phyloP scores from a whole-genome alignment of 495 filamentous ascomycete species.

The Hypomontagnella submonticulosa region DNA sequence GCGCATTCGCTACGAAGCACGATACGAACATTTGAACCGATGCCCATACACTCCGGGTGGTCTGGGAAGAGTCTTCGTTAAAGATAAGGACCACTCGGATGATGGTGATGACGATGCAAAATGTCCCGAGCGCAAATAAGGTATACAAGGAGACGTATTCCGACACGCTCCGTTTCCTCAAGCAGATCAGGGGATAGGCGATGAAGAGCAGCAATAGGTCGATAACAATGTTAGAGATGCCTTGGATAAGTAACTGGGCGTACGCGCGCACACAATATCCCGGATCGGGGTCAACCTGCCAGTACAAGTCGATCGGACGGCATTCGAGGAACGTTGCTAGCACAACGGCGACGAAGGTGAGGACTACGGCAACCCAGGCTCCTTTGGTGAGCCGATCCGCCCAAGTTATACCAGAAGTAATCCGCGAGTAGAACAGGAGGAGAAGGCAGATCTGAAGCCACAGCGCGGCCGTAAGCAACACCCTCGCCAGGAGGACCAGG shows the following conservation, averaged over 20 bases:
- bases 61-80: constrained; percentile 49
- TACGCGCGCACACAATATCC: constrained; percentile 55
- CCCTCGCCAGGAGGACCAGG: constrained; percentile 40
- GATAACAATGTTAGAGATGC: constrained; percentile 55
- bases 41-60: constrained; percentile 57
- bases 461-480: constrained; percentile 36
- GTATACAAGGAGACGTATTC: constrained; percentile 53
- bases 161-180: constrained; percentile 44
- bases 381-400: constrained; percentile 48
- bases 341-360: constrained; percentile 52
- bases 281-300: constrained; percentile 56
- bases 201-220: constrained; percentile 57
- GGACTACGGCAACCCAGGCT: constrained; percentile 47
- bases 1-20: constrained; percentile 58
- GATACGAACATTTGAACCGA: constrained; percentile 57
- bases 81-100: constrained; percentile 52
- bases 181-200: constrained; percentile 53
- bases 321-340: constrained; percentile 59
- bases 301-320: constrained; percentile 56
- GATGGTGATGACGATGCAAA: constrained; percentile 57
- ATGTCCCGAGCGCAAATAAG: constrained; percentile 56
- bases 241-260: constrained; percentile 53
- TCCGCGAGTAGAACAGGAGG: constrained; percentile 54
- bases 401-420: constrained; percentile 52
- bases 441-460: constrained; percentile 60